Evolutionary conservation across 1,284 basidiomycete genomes (phyloP).

Genomic region (Singerocomus rubriflavus): DNA sequence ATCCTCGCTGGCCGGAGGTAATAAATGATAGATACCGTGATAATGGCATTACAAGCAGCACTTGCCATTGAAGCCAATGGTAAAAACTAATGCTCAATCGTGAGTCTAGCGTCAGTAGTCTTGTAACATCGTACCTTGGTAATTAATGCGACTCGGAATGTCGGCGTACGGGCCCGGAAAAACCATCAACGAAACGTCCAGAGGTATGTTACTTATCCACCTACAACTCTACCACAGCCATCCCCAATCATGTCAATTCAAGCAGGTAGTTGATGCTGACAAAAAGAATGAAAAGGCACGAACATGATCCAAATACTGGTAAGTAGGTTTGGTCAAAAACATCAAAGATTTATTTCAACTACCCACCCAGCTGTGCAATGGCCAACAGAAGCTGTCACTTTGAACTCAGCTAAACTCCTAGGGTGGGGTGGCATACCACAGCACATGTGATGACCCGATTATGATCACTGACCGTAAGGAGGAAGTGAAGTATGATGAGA

Average conservation of each 20-base stretch:
- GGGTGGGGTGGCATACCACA: conserved; percentile 14
- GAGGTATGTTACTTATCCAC: not conserved
- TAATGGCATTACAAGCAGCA: conserved; percentile 20
- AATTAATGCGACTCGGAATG: conserved; percentile 1
- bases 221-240: conserved; percentile 1
- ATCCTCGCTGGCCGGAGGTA: conserved; percentile 19
- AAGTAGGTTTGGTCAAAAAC: not conserved
- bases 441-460: conserved; percentile 16
- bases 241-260: not conserved
- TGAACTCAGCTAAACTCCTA: not conserved
- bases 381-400: conserved; percentile 8
- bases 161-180: conserved; percentile 12
- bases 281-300: conserved; percentile 1
- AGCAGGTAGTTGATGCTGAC: not conserved
- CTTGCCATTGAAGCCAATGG: conserved; percentile 9
- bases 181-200: not conserved
- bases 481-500: not conserved
- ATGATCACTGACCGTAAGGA: conserved; percentile 18
- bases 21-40: conserved; percentile 21
- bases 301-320: conserved; percentile 19
- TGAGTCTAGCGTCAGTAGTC: not conserved
- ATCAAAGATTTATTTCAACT: not conserved
- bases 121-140: conserved; percentile 3
- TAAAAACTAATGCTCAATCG: not conserved
- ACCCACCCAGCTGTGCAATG: conserved; percentile 16